Conservation (phyloP, 305 asterid species). For the Solanum hybrid region DNA sequence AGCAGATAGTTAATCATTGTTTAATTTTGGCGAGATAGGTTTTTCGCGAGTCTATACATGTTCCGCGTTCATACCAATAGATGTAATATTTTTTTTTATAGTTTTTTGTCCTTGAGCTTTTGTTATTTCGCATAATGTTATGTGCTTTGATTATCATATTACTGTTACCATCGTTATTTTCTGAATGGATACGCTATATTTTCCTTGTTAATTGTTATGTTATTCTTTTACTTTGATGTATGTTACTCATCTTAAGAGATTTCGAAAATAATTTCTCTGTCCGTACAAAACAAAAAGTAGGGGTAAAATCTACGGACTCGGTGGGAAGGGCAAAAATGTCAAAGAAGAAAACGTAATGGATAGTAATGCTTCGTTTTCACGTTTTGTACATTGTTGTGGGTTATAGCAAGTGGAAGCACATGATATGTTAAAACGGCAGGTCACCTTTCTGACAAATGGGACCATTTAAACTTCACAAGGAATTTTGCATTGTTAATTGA, state of each 20-base stretch:
- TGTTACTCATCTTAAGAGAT: no score
- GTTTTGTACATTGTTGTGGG: background rate
- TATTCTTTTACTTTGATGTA: background rate
- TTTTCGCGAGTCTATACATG: background rate
- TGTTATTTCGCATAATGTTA: background rate
- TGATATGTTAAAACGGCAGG: background rate
- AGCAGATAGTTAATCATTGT: background rate
- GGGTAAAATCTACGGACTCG: background rate
- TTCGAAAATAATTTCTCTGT: no score
- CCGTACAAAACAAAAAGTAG: no score
- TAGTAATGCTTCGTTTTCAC: background rate
- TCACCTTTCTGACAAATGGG: background rate
- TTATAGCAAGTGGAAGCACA: background rate
- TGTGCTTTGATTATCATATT: background rate
- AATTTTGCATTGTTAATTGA: background rate
- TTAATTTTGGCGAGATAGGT: background rate
- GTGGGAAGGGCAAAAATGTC: background rate
- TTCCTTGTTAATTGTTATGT: background rate
- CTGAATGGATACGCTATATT: no score
- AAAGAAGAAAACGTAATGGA: background rate
- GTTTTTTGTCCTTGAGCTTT: background rate
- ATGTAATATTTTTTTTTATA: no score
- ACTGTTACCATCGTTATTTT: background rate
- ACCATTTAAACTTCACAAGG: background rate
- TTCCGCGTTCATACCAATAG: background rate